phyloP scores from a whole-genome alignment of 257 asterid species.

The Nyctanthes arbortristis region DNA sequence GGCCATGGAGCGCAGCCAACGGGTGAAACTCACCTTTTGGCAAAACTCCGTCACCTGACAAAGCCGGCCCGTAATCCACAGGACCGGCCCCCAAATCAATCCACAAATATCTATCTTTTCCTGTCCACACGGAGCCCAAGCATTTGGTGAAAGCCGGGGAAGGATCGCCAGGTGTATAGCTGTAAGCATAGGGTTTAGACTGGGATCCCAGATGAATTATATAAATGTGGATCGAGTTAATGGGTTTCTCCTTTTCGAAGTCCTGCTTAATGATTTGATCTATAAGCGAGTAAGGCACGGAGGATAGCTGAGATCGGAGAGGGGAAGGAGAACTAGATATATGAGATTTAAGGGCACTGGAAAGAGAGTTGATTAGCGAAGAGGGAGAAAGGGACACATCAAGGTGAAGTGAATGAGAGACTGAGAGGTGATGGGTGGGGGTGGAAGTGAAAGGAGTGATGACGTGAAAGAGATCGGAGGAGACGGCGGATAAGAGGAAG shows the following conservation, averaged over 20 bases:
- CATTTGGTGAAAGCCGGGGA: constrained; percentile 80
- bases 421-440: constrained; percentile 54
- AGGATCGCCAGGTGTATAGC: constrained; percentile 71
- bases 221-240: constrained; percentile 65
- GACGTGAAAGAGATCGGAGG: constrained; percentile 88
- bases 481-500: constrained; percentile 61
- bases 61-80: constrained; percentile 90
- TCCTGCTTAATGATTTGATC: constrained; percentile 64
- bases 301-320: constrained; percentile 57
- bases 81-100: constrained; percentile 97
- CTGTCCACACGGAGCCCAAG: constrained; percentile 86
- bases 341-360: constrained; percentile 50
- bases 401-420: constrained; percentile 81
- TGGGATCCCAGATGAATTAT: constrained; percentile 66
- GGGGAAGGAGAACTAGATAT: constrained; percentile 48
- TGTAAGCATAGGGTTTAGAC: constrained; percentile 64
- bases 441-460: constrained; percentile 59
- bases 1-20: constrained; percentile 76
- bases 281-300: constrained; percentile 54
- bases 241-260: constrained; percentile 57
- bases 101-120: constrained; percentile 88
- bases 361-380: constrained; percentile 47
- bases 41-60: constrained; percentile 91
- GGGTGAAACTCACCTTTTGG: constrained; percentile 98
- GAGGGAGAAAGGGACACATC: constrained; percentile 47